Conservation (phyloP, 2,329 filamentous ascomycete species). For the Fusarium virguliforme region DNA sequence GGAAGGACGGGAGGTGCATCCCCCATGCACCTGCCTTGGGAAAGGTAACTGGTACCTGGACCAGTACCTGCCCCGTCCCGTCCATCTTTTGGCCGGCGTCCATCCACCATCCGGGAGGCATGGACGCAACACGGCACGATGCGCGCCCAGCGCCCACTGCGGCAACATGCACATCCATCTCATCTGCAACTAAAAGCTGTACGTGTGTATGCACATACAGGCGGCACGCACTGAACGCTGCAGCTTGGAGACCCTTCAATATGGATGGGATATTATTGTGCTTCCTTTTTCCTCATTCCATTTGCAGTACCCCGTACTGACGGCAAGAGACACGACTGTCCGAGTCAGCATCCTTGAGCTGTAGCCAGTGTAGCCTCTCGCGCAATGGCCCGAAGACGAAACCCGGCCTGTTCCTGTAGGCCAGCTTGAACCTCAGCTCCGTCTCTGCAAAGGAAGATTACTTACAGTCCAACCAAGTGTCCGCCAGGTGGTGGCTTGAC, state of each 20-base stretch:
- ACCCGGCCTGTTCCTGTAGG: constrained; percentile 4
- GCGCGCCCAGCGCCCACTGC: constrained; percentile 21
- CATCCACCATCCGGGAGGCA: not conserved
- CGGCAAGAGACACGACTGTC: not conserved
- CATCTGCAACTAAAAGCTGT: constrained; percentile 10
- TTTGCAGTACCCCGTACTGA: not conserved
- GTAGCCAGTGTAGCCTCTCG: constrained; percentile 31
- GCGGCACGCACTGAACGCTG: constrained; percentile 12
- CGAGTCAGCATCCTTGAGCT: constrained; percentile 37
- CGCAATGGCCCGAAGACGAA: constrained; percentile 30
- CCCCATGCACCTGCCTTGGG: not conserved
- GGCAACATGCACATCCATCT: constrained; percentile 10
- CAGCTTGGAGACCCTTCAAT: constrained; percentile 9
- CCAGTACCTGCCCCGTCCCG: constrained; percentile 16
- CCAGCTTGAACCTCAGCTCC: constrained; percentile 6
- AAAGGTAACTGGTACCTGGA: constrained; percentile 14
- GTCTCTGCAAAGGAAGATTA: constrained; percentile 3
- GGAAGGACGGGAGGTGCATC: not conserved
- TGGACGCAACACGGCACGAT: constrained; percentile 20
- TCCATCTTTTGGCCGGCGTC: constrained; percentile 2
- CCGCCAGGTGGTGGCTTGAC: constrained; percentile 5
- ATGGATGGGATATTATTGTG: constrained; percentile 8
- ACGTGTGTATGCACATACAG: not conserved
- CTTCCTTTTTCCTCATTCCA: constrained; percentile 15
- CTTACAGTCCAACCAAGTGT: not conserved